Percentiles rank a stretch among this genome's conserved stretches.
phyloP scores from a whole-genome alignment of 495 filamentous ascomycete species.

The Choiromyces venosus region DNA sequence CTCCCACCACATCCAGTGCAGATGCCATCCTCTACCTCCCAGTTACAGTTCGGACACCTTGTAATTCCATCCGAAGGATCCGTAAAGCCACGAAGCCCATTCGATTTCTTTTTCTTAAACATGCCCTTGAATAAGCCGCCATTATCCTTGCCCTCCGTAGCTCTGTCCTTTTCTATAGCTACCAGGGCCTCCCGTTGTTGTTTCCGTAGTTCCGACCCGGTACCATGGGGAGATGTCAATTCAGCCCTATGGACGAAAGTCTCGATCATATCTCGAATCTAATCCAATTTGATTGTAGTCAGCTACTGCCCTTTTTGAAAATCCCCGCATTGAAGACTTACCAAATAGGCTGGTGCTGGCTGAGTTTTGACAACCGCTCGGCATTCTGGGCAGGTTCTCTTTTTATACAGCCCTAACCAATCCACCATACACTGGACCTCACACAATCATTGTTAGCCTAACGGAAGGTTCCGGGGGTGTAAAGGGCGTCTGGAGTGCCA shows the following conservation, averaged over 20 bases:
- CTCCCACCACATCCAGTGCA: slow-evolving; percentile 54
- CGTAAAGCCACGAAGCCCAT: slow-evolving; percentile 43
- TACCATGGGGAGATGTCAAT: slow-evolving; percentile 59
- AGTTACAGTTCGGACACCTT: slow-evolving; percentile 59
- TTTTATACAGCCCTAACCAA: slow-evolving; percentile 58
- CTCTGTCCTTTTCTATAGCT: slow-evolving; percentile 50
- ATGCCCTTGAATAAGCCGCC: slow-evolving; percentile 63
- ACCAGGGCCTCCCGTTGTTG: slow-evolving; percentile 56
- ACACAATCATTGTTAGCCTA: slow-evolving; percentile 6
- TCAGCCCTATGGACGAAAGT: slow-evolving; percentile 61
- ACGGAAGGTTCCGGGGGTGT: neutral
- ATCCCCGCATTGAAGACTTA: slow-evolving; percentile 33
- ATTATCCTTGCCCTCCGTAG: slow-evolving; percentile 46
- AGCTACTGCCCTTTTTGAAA: neutral
- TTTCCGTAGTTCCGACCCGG: slow-evolving; percentile 54
- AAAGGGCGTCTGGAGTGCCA: slow-evolving; percentile 6
- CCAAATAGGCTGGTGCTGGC: slow-evolving; percentile 67
- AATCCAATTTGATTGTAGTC: neutral
- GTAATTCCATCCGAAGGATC: slow-evolving; percentile 60
- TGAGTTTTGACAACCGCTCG: slow-evolving; percentile 54
- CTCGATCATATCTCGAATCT: slow-evolving; percentile 64
- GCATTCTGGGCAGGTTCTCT: slow-evolving; percentile 65
- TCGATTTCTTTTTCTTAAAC: slow-evolving; percentile 48
- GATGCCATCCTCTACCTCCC: slow-evolving; percentile 58
- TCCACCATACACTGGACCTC: slow-evolving; percentile 55